These are phyloP conservation scores for Asparagopsis taxiformis DNA, from an alignment of 31 red algal genomes.

Conservation along the genomic window DNA sequence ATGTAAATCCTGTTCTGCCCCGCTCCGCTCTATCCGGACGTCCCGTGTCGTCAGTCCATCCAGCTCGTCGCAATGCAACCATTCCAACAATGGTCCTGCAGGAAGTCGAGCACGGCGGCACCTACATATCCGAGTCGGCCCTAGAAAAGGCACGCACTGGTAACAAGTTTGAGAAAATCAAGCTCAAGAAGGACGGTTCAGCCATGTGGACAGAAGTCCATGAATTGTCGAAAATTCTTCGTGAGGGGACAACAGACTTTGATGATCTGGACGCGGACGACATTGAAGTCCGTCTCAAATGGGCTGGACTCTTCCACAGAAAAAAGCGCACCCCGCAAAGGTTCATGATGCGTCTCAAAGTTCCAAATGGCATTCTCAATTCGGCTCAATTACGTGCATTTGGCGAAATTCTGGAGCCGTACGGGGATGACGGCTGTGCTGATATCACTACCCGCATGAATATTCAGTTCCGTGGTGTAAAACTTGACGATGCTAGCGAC, in stretches of 20 bases:
- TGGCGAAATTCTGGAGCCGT: slow-evolving; percentile 30
- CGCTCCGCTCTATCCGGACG: no score
- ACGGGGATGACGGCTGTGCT: slow-evolving; percentile 68
- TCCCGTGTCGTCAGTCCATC: no score
- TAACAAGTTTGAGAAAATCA: slow-evolving; percentile 90
- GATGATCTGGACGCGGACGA: slow-evolving; percentile 79
- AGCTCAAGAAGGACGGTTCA: slow-evolving; percentile 85
- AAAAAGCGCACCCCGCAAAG: slow-evolving; percentile 77
- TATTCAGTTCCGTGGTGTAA: slow-evolving; percentile 88
- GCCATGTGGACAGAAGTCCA: slow-evolving; percentile 87
- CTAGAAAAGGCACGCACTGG: slow-evolving; percentile 47
- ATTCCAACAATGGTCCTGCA: slow-evolving; percentile 51
- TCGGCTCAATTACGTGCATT: slow-evolving; percentile 62
- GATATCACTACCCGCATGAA: slow-evolving; percentile 96
- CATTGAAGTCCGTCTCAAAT: slow-evolving; percentile 85
- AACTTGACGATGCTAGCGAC: slow-evolving; percentile 60
- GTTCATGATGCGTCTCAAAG: slow-evolving; percentile 90
- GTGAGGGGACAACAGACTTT: slow-evolving; percentile 62
- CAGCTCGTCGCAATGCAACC: not conserved
- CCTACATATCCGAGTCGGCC: slow-evolving; percentile 39
- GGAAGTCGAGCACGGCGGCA: slow-evolving; percentile 34
- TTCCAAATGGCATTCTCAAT: slow-evolving; percentile 83
- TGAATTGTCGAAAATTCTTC: slow-evolving; percentile 52
- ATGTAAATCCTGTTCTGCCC: no score
- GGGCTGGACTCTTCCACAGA: slow-evolving; percentile 94